phyloP scores from a whole-genome alignment of 2,329 filamentous ascomycete genomes.

The Ascochyta clinopodiicola region DNA sequence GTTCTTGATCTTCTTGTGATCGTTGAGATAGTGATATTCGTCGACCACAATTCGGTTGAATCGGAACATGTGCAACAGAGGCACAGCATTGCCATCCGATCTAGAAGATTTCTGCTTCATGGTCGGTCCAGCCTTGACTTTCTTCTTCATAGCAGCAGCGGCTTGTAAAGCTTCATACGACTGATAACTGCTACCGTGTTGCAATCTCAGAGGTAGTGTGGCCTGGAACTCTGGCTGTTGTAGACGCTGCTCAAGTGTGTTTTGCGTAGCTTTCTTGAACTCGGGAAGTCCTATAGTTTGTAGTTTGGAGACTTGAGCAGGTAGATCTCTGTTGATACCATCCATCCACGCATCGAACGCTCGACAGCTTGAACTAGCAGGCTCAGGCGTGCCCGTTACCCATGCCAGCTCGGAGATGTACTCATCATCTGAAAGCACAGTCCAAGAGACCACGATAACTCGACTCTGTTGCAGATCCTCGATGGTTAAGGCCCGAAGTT shows the following conservation, averaged over 20 bases:
- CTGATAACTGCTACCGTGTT: conserved; percentile 44
- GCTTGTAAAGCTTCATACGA: conserved; percentile 22
- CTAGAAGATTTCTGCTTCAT: conserved; percentile 3
- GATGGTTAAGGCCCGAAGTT: conserved; percentile 54
- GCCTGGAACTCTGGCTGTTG: conserved; percentile 46
- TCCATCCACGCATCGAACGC: conserved; percentile 63
- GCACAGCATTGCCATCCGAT: conserved; percentile 6
- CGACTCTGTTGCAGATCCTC: conserved; percentile 56
- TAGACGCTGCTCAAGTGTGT: conserved; percentile 31
- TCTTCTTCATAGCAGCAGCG: neutral
- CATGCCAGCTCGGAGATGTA: conserved; percentile 60
- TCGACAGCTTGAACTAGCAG: conserved; percentile 49
- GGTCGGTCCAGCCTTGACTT: neutral
- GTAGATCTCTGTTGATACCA: conserved; percentile 52
- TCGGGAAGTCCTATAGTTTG: conserved; percentile 34
- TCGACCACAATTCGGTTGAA: conserved; percentile 69
- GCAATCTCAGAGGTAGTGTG: conserved; percentile 49
- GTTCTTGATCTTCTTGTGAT: conserved; percentile 41
- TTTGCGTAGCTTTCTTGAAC: conserved; percentile 37
- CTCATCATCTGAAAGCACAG: conserved; percentile 52
- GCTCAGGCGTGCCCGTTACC: conserved; percentile 57
- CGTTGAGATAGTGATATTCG: conserved; percentile 66
- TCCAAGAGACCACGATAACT: conserved; percentile 64
- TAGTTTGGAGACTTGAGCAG: conserved; percentile 50
- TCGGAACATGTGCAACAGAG: conserved; percentile 64